phyloP scores from a whole-genome alignment of 495 filamentous ascomycete genomes.

The Hypoxylon cercidicola region DNA sequence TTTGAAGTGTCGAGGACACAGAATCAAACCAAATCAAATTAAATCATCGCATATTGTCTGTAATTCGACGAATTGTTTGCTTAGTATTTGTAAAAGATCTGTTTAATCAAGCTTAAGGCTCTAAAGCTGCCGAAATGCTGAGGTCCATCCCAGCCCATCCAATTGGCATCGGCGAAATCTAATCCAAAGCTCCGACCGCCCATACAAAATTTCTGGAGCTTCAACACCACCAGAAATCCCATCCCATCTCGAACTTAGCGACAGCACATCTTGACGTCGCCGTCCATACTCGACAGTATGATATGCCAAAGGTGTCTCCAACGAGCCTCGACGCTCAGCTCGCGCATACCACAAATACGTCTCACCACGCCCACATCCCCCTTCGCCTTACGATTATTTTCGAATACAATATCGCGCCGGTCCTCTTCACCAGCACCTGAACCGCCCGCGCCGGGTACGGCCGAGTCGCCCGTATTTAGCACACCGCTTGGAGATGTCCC shows the following conservation, averaged over 20 bases:
- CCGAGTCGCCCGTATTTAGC: constrained; percentile 37
- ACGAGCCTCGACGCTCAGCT: constrained; percentile 46
- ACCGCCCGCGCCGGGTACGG: constrained; percentile 31
- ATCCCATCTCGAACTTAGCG: not conserved
- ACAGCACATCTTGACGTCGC: not conserved
- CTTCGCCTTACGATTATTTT: constrained; percentile 41
- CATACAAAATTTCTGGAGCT: constrained; percentile 59
- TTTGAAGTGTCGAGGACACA: not conserved
- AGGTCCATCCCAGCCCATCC: not conserved
- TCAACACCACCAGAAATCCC: constrained; percentile 22
- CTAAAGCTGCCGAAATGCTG: not conserved
- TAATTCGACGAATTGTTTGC: constrained; percentile 3
- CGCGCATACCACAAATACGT: constrained; percentile 27
- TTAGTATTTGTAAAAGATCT: not conserved
- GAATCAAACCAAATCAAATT: constrained; percentile 1
- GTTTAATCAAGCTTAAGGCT: not conserved
- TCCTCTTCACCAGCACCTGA: constrained; percentile 44
- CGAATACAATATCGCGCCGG: constrained; percentile 41
- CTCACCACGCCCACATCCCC: constrained; percentile 18
- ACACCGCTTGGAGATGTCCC: constrained; percentile 28
- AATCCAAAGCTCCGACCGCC: constrained; percentile 43
- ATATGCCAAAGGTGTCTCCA: constrained; percentile 60
- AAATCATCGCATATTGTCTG: not conserved
- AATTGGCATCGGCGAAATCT: constrained; percentile 35
- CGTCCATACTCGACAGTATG: constrained; percentile 44